A percentile compares a stretch with the other conserved stretches of the same genome.
Conservation (phyloP, 2,329 filamentous ascomycete genomes). For the Elsinoe perseae region DNA sequence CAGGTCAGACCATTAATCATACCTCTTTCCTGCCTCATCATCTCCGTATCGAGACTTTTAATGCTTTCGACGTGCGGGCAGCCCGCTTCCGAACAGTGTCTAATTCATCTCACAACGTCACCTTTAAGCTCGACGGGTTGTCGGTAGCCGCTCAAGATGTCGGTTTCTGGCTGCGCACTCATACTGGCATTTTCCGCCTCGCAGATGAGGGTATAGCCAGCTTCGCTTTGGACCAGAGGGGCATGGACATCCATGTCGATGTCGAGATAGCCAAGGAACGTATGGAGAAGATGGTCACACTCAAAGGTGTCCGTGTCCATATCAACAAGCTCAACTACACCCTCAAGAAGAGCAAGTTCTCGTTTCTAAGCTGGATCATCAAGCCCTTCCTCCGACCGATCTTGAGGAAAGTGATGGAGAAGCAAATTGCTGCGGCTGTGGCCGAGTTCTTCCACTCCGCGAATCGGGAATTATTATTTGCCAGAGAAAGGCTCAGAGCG, state of each 20-base stretch:
- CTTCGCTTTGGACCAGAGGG: constrained; percentile 76
- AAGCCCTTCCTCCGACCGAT: constrained; percentile 78
- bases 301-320: constrained; percentile 67
- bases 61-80: constrained; percentile 79
- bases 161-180: constrained; percentile 80
- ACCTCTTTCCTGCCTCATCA: constrained; percentile 85
- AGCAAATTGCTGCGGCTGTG: constrained; percentile 65
- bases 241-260: constrained; percentile 78
- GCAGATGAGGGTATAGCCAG: constrained; percentile 78
- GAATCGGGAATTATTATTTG: constrained; percentile 81
- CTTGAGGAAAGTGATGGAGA: constrained; percentile 69
- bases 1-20: constrained; percentile 72
- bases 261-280: constrained; percentile 71
- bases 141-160: constrained; percentile 79
- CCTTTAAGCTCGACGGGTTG: constrained; percentile 71
- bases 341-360: constrained; percentile 66
- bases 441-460: constrained; percentile 60
- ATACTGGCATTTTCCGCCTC: constrained; percentile 65
- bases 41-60: constrained; percentile 72
- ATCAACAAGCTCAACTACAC: constrained; percentile 83
- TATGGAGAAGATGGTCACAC: constrained; percentile 71
- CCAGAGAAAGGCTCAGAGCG: constrained; percentile 75
- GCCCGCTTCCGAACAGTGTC: constrained; percentile 65
- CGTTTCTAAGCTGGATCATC: constrained; percentile 70
- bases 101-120: constrained; percentile 56